Evolutionary conservation across 148 eudicot species (phyloP), one percentile per base, ranked within the genome.

Genomic region (Mesembryanthemum crystallinum): DNA sequence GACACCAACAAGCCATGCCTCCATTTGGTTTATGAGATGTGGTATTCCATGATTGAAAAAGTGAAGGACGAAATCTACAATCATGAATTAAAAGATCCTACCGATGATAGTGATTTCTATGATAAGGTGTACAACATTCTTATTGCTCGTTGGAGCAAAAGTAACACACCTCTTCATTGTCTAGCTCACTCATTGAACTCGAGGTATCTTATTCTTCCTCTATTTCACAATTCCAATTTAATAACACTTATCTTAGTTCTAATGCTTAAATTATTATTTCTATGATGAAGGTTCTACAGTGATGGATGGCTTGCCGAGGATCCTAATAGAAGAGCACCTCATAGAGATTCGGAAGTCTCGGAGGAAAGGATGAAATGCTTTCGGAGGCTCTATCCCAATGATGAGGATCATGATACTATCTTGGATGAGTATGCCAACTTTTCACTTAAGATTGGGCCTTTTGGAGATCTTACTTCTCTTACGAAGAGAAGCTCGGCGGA

Each of bases 1-100:
- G 49, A 73, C 25, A 77, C 39, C 0, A 59, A 82, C 4, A 72
- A 47, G 1, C 82, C 66, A 29, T 30, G 29, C 14, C 57, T 81
- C 43, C 80, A 78, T 30, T 65, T 76, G 42, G 63, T 84, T 7
- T 72, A 84, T 72, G 82, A 81, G 8, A 71, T 71, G 80, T 78
- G 80, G 55, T 73, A 58, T 10, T 57, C 55, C 15, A 3, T 14
- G 63, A 81, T 75, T 23, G 73, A 78, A 32, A 76, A 76, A 1
- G 72, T 76, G 25, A 67, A 58, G 33, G 5, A 18, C 28, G 57
- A 5, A 2, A 76, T 79, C 7, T 67, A 78, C 14, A 39, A 64
- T 67, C 43, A 39, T 75, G 9, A 68, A 72, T 18, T 45, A 70
- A 45, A 51, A 77, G 37, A 76, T 73, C 28, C 47, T 79, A 15